These are phyloP conservation scores for Boletus coccyginus DNA, from an alignment of 768 basidiomycete species.

Conservation along the genomic window DNA sequence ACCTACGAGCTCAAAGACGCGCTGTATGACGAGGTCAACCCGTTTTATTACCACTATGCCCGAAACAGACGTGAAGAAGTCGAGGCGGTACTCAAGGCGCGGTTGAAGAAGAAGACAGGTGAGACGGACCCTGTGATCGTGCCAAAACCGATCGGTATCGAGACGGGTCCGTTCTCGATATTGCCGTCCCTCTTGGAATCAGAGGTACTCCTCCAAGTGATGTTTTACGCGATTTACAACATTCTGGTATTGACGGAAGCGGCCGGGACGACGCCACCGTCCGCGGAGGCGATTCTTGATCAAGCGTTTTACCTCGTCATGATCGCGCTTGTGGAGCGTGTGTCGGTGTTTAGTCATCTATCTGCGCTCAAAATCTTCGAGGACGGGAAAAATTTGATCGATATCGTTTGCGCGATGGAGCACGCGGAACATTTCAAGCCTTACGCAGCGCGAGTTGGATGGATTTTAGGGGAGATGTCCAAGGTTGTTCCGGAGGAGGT, in stretches of 20 bases:
- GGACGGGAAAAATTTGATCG: constrained; percentile 59
- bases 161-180: constrained; percentile 63
- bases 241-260: constrained; percentile 64
- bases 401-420: constrained; percentile 75
- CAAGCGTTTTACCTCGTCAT: constrained; percentile 84
- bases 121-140: constrained; percentile 68
- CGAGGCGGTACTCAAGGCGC: constrained; percentile 65
- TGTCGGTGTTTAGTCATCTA: constrained; percentile 57
- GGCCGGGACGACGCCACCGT: constrained; percentile 60
- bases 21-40: constrained; percentile 83
- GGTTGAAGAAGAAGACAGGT: constrained; percentile 64
- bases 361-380: constrained; percentile 55
- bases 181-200: constrained; percentile 66
- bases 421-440: constrained; percentile 71
- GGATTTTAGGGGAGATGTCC: constrained; percentile 68
- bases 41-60: constrained; percentile 94
- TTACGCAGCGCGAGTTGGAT: constrained; percentile 67
- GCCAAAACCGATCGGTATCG: constrained; percentile 67
- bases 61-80: constrained; percentile 93
- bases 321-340: constrained; percentile 76
- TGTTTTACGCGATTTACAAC: constrained; percentile 81
- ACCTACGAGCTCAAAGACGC: constrained; percentile 87
- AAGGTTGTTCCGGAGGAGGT: constrained; percentile 58
- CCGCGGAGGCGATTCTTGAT: constrained; percentile 88
- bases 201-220: constrained; percentile 70